Percentiles rank a stretch among this genome's conserved stretches.
Evolutionary conservation across 2,329 filamentous ascomycete genomes (phyloP).

Genomic region (Nannizzia gypsea): DNA sequence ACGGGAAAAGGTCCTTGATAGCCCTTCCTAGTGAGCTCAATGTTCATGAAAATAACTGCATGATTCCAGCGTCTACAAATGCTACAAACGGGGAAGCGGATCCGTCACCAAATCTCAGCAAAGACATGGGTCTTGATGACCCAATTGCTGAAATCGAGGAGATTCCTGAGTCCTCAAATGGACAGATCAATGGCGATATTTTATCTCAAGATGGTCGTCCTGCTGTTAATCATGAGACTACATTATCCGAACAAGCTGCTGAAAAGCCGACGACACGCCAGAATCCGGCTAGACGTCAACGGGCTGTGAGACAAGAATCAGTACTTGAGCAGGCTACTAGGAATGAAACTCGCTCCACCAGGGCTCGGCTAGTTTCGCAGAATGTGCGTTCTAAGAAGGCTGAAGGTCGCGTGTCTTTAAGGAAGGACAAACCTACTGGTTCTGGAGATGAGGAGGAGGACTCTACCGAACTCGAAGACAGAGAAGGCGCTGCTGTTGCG

Average conservation of each 20-base stretch:
- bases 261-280: neutral
- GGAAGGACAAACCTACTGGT: neutral
- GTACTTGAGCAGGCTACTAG: neutral
- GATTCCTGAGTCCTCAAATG: neutral
- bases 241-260: neutral
- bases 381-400: neutral
- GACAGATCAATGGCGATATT: neutral
- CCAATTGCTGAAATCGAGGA: neutral
- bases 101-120: neutral
- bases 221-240: neutral
- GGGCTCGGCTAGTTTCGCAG: neutral
- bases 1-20: slow-evolving; percentile 4
- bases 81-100: neutral
- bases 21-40: neutral
- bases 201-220: neutral
- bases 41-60: neutral
- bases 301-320: too few relatives aligned
- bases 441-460: neutral
- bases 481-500: neutral
- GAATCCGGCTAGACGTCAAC: neutral
- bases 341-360: neutral
- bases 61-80: neutral
- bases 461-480: neutral
- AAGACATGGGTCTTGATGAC: neutral
- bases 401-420: neutral